Conservation (phyloP, 1,284 basidiomycete species). For the Moniliophthora roreri region DNA sequence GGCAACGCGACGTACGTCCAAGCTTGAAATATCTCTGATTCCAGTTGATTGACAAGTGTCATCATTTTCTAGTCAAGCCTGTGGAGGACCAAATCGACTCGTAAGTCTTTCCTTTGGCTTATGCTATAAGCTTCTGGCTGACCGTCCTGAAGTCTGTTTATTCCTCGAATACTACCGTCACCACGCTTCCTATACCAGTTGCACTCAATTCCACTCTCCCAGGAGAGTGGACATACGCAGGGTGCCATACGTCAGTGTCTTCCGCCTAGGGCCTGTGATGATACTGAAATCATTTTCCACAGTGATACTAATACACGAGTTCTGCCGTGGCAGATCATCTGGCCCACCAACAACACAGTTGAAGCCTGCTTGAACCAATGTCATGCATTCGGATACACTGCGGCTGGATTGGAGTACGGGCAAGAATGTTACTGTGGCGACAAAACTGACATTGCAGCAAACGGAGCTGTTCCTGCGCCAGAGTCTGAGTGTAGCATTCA, state of each 20-base stretch:
- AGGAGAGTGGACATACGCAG: slow-evolving; percentile 61
- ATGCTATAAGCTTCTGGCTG: too few species aligned
- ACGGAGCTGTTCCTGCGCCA: slow-evolving; percentile 33
- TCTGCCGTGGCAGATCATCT: slow-evolving; percentile 63
- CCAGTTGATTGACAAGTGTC: slow-evolving; percentile 6
- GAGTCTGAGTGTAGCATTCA: slow-evolving; percentile 33
- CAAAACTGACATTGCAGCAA: slow-evolving; percentile 45
- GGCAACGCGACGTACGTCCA: slow-evolving; percentile 58
- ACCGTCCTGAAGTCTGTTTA: too few species aligned
- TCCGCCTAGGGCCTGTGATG: neutral
- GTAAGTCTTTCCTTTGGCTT: too few species aligned
- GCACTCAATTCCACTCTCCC: slow-evolving; percentile 56
- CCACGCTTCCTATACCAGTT: slow-evolving; percentile 57
- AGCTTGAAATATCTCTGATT: slow-evolving; percentile 3
- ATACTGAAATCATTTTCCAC: slow-evolving; percentile 30
- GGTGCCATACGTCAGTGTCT: slow-evolving; percentile 61
- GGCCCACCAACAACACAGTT: slow-evolving; percentile 60
- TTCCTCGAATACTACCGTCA: slow-evolving; percentile 43
- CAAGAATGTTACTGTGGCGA: slow-evolving; percentile 77
- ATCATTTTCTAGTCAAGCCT: slow-evolving; percentile 49
- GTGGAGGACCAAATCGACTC: slow-evolving; percentile 69
- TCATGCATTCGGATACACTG: slow-evolving; percentile 63
- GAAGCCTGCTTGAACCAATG: slow-evolving; percentile 64
- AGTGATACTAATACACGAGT: slow-evolving; percentile 31
- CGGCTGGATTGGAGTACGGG: slow-evolving; percentile 58